Conservation (phyloP, 306 rosid species). For the Corylus americana region DNA sequence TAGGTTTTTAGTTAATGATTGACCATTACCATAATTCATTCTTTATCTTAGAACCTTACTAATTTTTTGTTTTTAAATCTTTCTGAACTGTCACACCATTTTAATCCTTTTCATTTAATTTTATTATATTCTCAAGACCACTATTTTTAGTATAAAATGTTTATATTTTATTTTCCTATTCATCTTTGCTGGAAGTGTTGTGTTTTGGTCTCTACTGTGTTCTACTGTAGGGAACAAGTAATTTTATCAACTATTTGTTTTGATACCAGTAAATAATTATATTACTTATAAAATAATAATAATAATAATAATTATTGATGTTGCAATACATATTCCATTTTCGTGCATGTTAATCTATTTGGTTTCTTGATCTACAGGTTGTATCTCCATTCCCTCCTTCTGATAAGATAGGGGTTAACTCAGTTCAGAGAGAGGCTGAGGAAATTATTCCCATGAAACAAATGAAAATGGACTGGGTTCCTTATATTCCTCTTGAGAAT, state of each 20-base stretch:
- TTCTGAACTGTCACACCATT: neutral
- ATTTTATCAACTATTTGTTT: neutral
- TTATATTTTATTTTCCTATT: neutral
- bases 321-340: neutral
- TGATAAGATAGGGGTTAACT: conserved; percentile 81
- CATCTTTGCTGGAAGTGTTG: neutral
- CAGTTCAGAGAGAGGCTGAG: conserved; percentile 89
- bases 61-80: no score
- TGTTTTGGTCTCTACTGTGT: neutral
- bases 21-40: neutral
- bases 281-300: no score
- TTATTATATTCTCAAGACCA: neutral
- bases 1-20: neutral
- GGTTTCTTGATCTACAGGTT: conserved; percentile 40
- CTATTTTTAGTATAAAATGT: neutral
- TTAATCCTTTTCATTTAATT: neutral
- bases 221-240: neutral
- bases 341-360: neutral
- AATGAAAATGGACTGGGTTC: conserved; percentile 99
- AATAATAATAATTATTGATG: neutral
- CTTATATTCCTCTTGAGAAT: conserved; percentile 73
- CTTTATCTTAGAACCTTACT: neutral
- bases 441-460: conserved; percentile 92
- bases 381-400: conserved; percentile 92
- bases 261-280: neutral